phyloP scores from a whole-genome alignment of 192 early-diverging fungal genomes.

The Powellomyces hirtus region DNA sequence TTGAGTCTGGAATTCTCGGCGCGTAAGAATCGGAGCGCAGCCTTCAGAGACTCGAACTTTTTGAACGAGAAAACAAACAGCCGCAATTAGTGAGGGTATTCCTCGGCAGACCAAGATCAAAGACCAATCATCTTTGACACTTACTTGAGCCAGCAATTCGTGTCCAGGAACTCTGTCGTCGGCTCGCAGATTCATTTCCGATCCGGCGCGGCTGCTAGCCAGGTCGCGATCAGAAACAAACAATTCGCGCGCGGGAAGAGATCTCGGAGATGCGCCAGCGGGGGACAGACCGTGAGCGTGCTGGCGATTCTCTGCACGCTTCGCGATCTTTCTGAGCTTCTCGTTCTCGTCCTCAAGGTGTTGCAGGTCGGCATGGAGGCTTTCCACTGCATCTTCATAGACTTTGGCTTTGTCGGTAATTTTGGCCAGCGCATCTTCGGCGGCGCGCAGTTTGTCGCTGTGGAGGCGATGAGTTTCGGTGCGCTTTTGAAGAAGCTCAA shows the following conservation, averaged over 20 bases:
- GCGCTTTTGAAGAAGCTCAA: conserved; percentile 81
- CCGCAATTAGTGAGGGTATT: too few relatives aligned
- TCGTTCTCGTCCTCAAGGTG: conserved; percentile 65
- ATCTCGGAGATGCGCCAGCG: too few relatives aligned
- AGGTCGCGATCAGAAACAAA: too few relatives aligned
- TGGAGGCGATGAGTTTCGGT: too few relatives aligned
- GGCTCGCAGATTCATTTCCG: not conserved
- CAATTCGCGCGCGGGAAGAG: too few relatives aligned
- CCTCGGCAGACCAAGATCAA: too few relatives aligned
- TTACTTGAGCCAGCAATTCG: conserved; percentile 10
- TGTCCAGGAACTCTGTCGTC: not conserved
- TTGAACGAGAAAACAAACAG: not conserved
- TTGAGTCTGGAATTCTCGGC: conserved; percentile 82
- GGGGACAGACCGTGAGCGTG: too few relatives aligned
- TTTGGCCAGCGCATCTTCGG: conserved; percentile 24
- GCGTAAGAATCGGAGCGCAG: conserved; percentile 72
- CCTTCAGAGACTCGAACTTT: conserved; percentile 72
- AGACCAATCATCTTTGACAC: too few relatives aligned
- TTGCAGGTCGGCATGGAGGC: conserved; percentile 69
- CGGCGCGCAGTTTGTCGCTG: not conserved
- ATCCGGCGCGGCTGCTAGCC: not conserved
- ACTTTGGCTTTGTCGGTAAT: conserved; percentile 60
- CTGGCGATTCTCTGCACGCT: conserved; percentile 2
- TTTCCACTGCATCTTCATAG: conserved; percentile 71
- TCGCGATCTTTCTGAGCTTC: conserved; percentile 26